phyloP scores from a whole-genome alignment of 164 flowering plant species.

The Kalanchoe fedtschenkoi region DNA sequence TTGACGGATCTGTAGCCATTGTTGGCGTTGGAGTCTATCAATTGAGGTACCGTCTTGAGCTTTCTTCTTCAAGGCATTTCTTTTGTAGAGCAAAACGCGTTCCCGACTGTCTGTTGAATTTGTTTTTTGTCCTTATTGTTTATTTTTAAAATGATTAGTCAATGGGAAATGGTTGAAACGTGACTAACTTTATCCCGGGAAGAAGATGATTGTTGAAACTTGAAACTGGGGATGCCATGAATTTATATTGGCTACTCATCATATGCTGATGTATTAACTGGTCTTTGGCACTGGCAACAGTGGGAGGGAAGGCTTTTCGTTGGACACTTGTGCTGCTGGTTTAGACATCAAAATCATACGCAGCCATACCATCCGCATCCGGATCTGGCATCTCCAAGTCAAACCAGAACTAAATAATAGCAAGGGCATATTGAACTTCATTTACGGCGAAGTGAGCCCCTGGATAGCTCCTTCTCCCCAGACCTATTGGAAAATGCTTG shows the following conservation, averaged over 20 bases:
- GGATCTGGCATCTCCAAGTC: background rate
- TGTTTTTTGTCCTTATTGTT: too few species aligned
- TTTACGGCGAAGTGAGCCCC: background rate
- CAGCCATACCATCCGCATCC: background rate
- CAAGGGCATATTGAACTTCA: conserved; percentile 4
- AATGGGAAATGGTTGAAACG: too few species aligned
- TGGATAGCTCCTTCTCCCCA: background rate
- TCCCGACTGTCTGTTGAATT: too few species aligned
- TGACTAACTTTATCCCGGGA: too few species aligned
- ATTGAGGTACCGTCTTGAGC: background rate
- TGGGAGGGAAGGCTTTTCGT: background rate
- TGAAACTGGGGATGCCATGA: too few species aligned
- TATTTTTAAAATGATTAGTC: too few species aligned
- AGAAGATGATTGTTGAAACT: too few species aligned
- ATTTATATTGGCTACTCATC: too few species aligned
- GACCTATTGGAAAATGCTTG: background rate
- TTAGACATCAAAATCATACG: background rate
- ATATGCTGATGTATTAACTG: background rate
- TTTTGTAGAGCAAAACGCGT: background rate
- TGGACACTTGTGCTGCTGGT: background rate
- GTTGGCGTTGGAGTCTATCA: background rate
- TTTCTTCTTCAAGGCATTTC: background rate
- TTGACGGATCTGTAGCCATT: background rate
- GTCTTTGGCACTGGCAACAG: background rate
- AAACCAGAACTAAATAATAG: conserved; percentile 5